A percentile compares a stretch with the other conserved stretches of the same genome.
These are phyloP conservation scores for Ogataea parapolymorpha DNA, from an alignment of 805 yeast species.

Conservation along the genomic window DNA sequence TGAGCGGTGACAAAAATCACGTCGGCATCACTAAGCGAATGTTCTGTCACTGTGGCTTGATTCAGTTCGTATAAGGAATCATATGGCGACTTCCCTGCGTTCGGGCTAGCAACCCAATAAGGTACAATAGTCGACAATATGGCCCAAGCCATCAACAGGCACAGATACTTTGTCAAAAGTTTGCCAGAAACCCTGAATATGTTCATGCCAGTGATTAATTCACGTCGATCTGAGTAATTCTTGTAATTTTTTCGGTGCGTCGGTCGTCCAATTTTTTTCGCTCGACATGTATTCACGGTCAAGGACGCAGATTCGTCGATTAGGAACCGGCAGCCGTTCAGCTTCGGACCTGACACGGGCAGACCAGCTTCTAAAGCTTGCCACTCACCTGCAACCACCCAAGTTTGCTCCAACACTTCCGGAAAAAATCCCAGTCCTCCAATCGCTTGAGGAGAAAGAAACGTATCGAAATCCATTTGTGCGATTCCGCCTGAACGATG, in stretches of 20 bases:
- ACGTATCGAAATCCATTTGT: conserved; percentile 17
- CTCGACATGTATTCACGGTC: not conserved
- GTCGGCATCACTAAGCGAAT: conserved; percentile 23
- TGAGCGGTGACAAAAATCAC: conserved; percentile 66
- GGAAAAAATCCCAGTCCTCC: not conserved
- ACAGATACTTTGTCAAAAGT: conserved; percentile 5
- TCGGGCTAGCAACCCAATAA: conserved; percentile 8
- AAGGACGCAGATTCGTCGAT: too few relatives aligned
- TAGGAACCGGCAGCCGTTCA: too few relatives aligned
- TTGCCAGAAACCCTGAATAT: conserved; percentile 5
- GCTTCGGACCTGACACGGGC: not conserved
- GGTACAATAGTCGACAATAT: conserved; percentile 13
- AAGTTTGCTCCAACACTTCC: conserved; percentile 8
- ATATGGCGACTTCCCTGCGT: not conserved
- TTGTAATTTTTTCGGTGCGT: not conserved
- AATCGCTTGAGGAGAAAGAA: conserved; percentile 16
- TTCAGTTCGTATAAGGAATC: conserved; percentile 23
- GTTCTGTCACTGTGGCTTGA: conserved; percentile 14
- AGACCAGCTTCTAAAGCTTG: conserved; percentile 2
- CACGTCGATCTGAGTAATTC: not conserved
- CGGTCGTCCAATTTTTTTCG: conserved; percentile 4
- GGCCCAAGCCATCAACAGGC: not conserved
- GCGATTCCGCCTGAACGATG: conserved; percentile 13
- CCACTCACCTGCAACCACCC: not conserved
- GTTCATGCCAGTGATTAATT: not conserved